Percentiles rank a stretch among this genome's conserved stretches.
These are phyloP conservation scores for Globisporangium splendens DNA, from an alignment of 352 stramenopile species.

Conservation along the genomic window DNA sequence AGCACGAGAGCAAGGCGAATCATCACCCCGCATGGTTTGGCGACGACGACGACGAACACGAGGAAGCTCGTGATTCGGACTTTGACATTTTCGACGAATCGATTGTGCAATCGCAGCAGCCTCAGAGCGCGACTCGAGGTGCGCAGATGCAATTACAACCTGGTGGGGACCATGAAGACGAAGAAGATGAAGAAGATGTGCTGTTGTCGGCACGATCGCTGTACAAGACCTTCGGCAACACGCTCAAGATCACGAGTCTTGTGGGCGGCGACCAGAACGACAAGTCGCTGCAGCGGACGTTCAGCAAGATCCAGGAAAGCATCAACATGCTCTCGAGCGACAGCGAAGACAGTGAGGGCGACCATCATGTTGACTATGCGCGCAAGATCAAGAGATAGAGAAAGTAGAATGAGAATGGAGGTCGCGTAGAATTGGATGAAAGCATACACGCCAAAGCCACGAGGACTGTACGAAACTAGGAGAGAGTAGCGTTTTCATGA, in stretches of 20 bases:
- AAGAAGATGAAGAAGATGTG: constrained; percentile 34
- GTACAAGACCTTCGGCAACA: constrained; percentile 45
- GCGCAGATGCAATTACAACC: constrained; percentile 2
- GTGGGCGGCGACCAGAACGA: constrained; percentile 28
- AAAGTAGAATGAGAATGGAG: too few species aligned
- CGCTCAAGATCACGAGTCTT: constrained; percentile 40
- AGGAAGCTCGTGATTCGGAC: constrained; percentile 5
- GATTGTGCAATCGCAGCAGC: constrained; percentile 16
- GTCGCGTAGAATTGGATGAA: too few species aligned
- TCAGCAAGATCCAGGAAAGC: constrained; percentile 57
- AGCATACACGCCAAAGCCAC: too few species aligned
- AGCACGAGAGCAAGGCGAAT: constrained; percentile 14
- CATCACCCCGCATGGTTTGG: neutral
- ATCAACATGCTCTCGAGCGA: constrained; percentile 57
- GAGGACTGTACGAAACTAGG: too few species aligned
- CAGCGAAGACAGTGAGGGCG: constrained; percentile 31
- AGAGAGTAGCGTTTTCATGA: too few species aligned
- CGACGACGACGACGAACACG: constrained; percentile 3
- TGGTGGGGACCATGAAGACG: constrained; percentile 8
- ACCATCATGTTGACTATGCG: constrained; percentile 13
- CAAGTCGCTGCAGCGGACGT: constrained; percentile 45
- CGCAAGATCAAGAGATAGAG: too few species aligned
- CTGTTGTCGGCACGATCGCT: constrained; percentile 36
- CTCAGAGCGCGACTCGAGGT: neutral
- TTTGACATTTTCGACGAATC: constrained; percentile 21